Percentiles rank a stretch among this genome's conserved stretches.
These are phyloP conservation scores for Fusarium globosum DNA, from an alignment of 2,329 filamentous ascomycete genomes.

Conservation along the genomic window DNA sequence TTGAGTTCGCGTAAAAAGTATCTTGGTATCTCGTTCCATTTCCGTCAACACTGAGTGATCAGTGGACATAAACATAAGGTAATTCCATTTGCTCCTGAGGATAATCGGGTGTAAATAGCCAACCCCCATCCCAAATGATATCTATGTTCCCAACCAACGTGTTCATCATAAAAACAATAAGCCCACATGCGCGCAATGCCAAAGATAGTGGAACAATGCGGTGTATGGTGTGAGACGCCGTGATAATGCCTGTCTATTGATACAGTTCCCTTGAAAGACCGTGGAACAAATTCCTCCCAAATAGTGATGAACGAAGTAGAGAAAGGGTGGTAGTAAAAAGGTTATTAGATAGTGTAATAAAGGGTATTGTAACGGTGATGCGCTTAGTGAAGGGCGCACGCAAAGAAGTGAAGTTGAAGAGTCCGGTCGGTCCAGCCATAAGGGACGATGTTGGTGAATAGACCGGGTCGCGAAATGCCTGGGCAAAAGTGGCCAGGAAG, in stretches of 20 bases:
- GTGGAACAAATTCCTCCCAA: slow-evolving; percentile 40
- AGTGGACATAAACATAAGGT: slow-evolving; percentile 39
- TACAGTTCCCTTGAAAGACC: slow-evolving; percentile 44
- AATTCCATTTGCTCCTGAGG: slow-evolving; percentile 38
- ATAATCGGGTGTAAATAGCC: slow-evolving; percentile 23
- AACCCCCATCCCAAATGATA: slow-evolving; percentile 40
- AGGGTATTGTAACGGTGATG: slow-evolving; percentile 40
- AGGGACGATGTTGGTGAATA: slow-evolving; percentile 27
- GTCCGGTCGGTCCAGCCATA: slow-evolving; percentile 45
- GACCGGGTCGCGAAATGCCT: slow-evolving; percentile 22
- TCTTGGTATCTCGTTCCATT: slow-evolving; percentile 44
- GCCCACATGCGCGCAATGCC: slow-evolving; percentile 13
- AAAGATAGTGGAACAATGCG: slow-evolving; percentile 26
- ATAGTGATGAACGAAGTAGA: slow-evolving; percentile 33
- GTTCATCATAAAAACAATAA: slow-evolving; percentile 42
- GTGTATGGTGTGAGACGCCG: slow-evolving; percentile 44
- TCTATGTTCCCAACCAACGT: slow-evolving; percentile 47
- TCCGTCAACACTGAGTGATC: slow-evolving; percentile 45
- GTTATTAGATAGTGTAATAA: slow-evolving; percentile 41
- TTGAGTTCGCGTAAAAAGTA: slow-evolving; percentile 38
- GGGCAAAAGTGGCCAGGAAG: slow-evolving; percentile 2
- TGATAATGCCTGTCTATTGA: slow-evolving; percentile 46
- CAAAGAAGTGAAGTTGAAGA: slow-evolving; percentile 39
- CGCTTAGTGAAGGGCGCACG: slow-evolving; percentile 21
- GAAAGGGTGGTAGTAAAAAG: slow-evolving; percentile 5